Percentiles rank a stretch among this genome's conserved stretches.
Evolutionary conservation across 257 asterid species (phyloP).

Genomic region (Echium plantagineum): DNA sequence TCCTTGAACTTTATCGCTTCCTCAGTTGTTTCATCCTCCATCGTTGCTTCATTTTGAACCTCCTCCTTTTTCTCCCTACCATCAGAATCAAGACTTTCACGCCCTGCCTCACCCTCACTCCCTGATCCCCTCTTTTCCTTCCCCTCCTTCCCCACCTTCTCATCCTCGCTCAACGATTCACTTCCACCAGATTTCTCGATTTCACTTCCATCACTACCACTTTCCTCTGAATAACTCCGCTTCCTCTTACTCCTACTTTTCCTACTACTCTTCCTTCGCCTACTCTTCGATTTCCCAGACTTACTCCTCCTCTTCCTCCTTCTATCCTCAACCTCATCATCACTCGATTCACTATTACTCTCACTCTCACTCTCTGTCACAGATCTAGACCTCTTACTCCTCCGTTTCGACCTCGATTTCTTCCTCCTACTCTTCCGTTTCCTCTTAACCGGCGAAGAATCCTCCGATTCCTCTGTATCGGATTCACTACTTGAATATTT

Average conservation of each 20-base stretch:
- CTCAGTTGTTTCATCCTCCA: conserved; percentile 24
- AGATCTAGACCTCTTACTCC: conserved; percentile 15
- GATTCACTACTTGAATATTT: too few relatives aligned
- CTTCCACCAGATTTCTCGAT: conserved; percentile 50
- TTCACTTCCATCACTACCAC: conserved; percentile 33
- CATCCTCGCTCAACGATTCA: conserved; percentile 12
- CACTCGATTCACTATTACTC: conserved; percentile 15
- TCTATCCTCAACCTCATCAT: conserved; percentile 21
- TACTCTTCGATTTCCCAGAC: conserved; percentile 22
- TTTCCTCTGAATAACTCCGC: conserved; percentile 27
- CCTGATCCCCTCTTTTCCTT: conserved; percentile 34
- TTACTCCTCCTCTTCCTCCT: conserved; percentile 26
- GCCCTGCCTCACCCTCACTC: conserved; percentile 27
- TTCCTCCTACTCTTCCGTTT: conserved; percentile 29
- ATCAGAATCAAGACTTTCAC: conserved; percentile 20
- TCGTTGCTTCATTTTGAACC: conserved; percentile 24
- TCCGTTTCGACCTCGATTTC: conserved; percentile 33
- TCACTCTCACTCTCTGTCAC: conserved; percentile 21
- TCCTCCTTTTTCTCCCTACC: conserved; percentile 19
- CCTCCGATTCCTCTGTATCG: conserved; percentile 10
- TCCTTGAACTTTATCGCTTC: conserved; percentile 62
- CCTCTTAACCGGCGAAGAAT: conserved; percentile 47
- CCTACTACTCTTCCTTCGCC: conserved; percentile 26
- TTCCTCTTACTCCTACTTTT: conserved; percentile 34
- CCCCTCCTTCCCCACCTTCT: conserved; percentile 20